Conservation (phyloP, 1,284 basidiomycete species). For the Ganoderma multipileum region DNA sequence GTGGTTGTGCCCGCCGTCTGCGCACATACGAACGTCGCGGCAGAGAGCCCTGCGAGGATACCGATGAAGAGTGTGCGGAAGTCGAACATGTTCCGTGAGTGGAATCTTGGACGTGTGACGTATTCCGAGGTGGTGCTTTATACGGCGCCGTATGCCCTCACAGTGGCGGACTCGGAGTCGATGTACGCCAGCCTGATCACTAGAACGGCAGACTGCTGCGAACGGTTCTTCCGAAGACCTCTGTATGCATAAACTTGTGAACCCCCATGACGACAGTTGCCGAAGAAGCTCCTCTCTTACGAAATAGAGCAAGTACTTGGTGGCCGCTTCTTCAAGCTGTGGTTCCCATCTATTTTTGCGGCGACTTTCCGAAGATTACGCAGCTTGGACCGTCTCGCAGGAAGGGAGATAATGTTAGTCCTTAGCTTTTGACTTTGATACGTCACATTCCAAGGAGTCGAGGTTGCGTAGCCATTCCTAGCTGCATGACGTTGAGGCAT, state of each 20-base stretch:
- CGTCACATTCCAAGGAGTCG: background rate
- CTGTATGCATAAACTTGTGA: background rate
- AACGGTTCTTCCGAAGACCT: background rate
- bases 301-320: no score
- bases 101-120: background rate
- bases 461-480: background rate
- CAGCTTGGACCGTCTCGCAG: background rate
- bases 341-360: background rate
- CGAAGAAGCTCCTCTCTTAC: background rate
- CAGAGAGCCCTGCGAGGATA: constrained; percentile 1
- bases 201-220: background rate
- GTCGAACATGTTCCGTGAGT: background rate
- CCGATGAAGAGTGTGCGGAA: background rate
- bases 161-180: background rate
- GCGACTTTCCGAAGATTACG: constrained; percentile 3
- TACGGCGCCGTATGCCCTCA: background rate
- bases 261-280: background rate
- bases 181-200: background rate
- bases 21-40: background rate
- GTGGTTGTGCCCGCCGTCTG: constrained; percentile 31
- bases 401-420: background rate
- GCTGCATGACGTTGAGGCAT: background rate
- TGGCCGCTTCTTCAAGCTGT: background rate
- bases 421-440: background rate
- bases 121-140: background rate